Evolutionary conservation across 176 grass and related monocot genomes (phyloP), one percentile per base, ranked within the genome.

Genomic region (Triticum monococcum): DNA sequence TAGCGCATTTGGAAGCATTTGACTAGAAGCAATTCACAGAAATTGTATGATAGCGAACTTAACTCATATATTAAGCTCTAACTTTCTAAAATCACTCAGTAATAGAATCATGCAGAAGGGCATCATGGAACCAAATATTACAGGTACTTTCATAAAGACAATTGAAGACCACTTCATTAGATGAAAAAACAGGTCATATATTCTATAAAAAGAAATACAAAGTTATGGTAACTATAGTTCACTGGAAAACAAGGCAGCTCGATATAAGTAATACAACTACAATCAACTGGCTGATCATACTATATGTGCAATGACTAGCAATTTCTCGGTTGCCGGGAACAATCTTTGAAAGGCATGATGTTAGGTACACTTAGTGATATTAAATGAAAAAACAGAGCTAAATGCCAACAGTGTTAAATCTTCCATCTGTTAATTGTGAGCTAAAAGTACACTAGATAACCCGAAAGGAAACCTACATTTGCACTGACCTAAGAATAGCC

Each of bases 11-110:
- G 50, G 50, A 54, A 54, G 50, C 28, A 59, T 66, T 72, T 74
- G 76, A 23, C 61, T 32, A 68, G 36, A 40, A 76, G 35, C 70
- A 86, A 33, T 50, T 35, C 64, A 81, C 30, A 63, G 7, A 72
- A 72, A 72, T 64, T 5, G n/a, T 54, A 75, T 7, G 28, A 74
- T 46, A 72, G 14, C 77, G 50, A 70, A 45, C 48, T 25, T 5
- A 33, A 41, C 33, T 12, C 7, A 9, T 43, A 25, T 84, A 36
- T 60, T 68, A 71, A 71, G 30, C 46, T 37, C 14, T 1, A 24
- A 70, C 28, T 72, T 84, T 79, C 37, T 64, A 62, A 30, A 87
- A 64, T 26, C 48, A 50, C 61, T 72, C 13, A 37, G 22, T 23
- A 25, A 78, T 16, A 14, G 18, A 86, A 68, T 45, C 16, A 81